Percentiles rank a stretch among this genome's conserved stretches.
phyloP scores from a whole-genome alignment of 305 asterid genomes.

The Solanum hybrid region DNA sequence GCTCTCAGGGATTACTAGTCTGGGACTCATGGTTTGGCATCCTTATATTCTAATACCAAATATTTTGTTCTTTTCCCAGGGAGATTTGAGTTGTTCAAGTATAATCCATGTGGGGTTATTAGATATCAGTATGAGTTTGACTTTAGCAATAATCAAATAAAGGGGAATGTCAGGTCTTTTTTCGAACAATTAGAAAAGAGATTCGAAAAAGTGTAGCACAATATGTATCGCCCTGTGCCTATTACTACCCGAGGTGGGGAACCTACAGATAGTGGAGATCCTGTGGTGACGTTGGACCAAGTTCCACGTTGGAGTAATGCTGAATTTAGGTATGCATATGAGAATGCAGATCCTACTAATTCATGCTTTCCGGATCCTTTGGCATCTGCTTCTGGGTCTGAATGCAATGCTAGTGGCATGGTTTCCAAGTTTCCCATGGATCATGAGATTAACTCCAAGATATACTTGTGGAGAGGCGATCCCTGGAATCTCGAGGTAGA shows the following conservation, averaged over 20 bases:
- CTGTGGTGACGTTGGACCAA: constrained; percentile 66
- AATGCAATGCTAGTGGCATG: constrained; percentile 44
- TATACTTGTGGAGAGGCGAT: constrained; percentile 82
- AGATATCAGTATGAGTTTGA: not conserved
- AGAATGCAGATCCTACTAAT: constrained; percentile 49
- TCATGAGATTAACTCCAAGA: constrained; percentile 57
- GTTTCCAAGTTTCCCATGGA: constrained; percentile 69
- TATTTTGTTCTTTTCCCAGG: not conserved
- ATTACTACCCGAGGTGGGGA: constrained; percentile 52
- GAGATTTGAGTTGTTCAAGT: not conserved
- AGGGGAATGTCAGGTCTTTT: not conserved
- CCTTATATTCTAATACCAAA: not conserved
- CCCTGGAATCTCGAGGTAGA: constrained; percentile 92
- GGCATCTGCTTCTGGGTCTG: constrained; percentile 55
- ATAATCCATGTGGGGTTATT: constrained; percentile 1
- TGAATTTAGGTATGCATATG: constrained; percentile 45
- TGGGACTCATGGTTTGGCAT: not conserved
- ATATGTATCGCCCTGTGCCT: constrained; percentile 44
- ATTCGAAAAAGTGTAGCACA: constrained; percentile 17
- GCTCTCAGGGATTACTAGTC: not conserved
- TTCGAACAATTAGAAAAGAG: constrained; percentile 5
- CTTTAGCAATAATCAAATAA: not conserved
- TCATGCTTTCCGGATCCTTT: constrained; percentile 57
- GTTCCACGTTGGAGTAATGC: constrained; percentile 71
- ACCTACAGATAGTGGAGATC: constrained; percentile 57